phyloP scores from a whole-genome alignment of 805 yeast genomes.

The Candida oleophila region DNA sequence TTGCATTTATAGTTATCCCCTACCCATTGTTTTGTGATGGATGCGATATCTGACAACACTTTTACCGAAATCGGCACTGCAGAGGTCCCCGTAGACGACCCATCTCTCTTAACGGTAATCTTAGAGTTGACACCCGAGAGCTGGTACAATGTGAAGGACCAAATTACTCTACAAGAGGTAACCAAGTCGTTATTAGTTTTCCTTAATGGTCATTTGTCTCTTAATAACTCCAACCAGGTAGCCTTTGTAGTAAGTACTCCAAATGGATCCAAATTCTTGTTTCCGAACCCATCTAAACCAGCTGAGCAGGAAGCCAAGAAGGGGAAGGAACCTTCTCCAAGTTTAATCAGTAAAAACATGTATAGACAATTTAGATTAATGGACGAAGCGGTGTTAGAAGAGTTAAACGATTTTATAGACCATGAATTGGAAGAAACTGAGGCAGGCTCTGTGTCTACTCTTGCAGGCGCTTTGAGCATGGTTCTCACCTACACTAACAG shows the following conservation, averaged over 20 bases:
- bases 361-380: constrained; percentile 81
- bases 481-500: constrained; percentile 81
- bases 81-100: constrained; percentile 41
- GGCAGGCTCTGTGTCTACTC: constrained; percentile 26
- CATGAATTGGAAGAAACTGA: constrained; percentile 6
- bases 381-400: constrained; percentile 68
- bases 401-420: constrained; percentile 48
- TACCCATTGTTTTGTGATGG: constrained; percentile 48
- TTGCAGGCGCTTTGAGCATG: constrained; percentile 78
- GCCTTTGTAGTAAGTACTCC: constrained; percentile 78
- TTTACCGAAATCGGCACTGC: constrained; percentile 36
- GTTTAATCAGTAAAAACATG: constrained; percentile 58
- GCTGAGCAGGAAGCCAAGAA: constrained; percentile 15
- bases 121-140: constrained; percentile 75
- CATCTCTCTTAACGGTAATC: constrained; percentile 75
- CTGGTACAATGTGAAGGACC: constrained; percentile 53
- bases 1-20: too few relatives aligned
- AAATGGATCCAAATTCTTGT: constrained; percentile 64
- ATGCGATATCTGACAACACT: constrained; percentile 63
- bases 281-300: constrained; percentile 48
- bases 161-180: constrained; percentile 55
- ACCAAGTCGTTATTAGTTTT: constrained; percentile 69
- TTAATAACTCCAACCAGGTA: constrained; percentile 80
- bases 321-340: constrained; percentile 13
- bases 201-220: constrained; percentile 83